Evolutionary conservation across 2,329 filamentous ascomycete genomes (phyloP).

Genomic region (Phoma sp.): DNA sequence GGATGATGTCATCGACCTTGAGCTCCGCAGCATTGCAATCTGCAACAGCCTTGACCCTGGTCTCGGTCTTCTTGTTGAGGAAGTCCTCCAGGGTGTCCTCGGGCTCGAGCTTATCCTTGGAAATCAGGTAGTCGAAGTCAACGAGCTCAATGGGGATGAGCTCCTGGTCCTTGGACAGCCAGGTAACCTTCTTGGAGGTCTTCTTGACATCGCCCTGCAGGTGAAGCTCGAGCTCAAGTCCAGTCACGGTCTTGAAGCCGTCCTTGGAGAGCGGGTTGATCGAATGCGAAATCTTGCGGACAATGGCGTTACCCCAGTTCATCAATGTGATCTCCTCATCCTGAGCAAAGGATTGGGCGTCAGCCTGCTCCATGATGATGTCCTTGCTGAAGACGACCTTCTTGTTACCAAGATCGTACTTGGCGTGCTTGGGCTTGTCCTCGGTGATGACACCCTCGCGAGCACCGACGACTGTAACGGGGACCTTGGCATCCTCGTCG

Average conservation of each 20-base stretch:
- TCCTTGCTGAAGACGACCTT: slow-evolving; percentile 78
- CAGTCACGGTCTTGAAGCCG: slow-evolving; percentile 62
- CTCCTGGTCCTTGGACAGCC: slow-evolving; percentile 80
- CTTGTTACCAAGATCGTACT: slow-evolving; percentile 88
- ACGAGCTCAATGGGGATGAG: slow-evolving; percentile 84
- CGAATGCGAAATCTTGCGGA: slow-evolving; percentile 67
- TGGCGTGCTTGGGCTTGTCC: slow-evolving; percentile 85
- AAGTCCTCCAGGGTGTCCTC: slow-evolving; percentile 84
- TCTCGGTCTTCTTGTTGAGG: slow-evolving; percentile 76
- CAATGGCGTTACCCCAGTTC: slow-evolving; percentile 92
- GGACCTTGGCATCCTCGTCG: slow-evolving; percentile 72
- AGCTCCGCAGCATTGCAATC: slow-evolving; percentile 80
- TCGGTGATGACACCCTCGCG: slow-evolving; percentile 63
- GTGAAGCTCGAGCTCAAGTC: slow-evolving; percentile 83
- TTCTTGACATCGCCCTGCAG: slow-evolving; percentile 92
- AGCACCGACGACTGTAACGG: slow-evolving; percentile 70
- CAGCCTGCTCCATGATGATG: slow-evolving; percentile 83
- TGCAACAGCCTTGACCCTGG: slow-evolving; percentile 74
- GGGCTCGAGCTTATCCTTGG: slow-evolving; percentile 90
- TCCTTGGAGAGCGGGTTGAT: slow-evolving; percentile 58
- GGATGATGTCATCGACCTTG: slow-evolving; percentile 89
- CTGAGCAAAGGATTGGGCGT: slow-evolving; percentile 79
- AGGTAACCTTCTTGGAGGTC: slow-evolving; percentile 96
- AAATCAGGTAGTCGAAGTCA: slow-evolving; percentile 94
- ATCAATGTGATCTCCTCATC: slow-evolving; percentile 94